A percentile compares a stretch with the other conserved stretches of the same genome.
These are phyloP conservation scores for Selaginella tamariscina DNA, from an alignment of 75 land plant species.

Conservation along the genomic window DNA sequence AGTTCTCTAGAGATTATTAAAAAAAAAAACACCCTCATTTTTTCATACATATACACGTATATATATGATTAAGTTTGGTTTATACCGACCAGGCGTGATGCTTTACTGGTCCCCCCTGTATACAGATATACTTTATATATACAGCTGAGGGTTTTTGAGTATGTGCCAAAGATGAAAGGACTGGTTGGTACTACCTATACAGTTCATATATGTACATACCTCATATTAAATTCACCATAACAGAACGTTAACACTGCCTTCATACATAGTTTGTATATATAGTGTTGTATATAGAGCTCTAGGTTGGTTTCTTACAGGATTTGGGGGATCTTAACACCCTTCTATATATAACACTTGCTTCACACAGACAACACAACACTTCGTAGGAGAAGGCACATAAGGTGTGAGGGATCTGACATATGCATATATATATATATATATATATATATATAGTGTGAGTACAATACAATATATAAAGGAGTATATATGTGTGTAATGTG, in stretches of 20 bases:
- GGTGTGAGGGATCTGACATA: slow-evolving; percentile 1
- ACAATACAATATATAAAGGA: too few relatives aligned
- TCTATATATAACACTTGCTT: not conserved
- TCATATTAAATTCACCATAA: too few relatives aligned
- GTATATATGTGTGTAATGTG: too few relatives aligned
- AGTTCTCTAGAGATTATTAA: not conserved
- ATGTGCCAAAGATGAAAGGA: not conserved
- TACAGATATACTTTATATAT: not conserved
- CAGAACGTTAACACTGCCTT: too few relatives aligned
- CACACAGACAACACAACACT: not conserved
- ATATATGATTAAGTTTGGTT: not conserved
- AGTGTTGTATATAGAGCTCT: not conserved
- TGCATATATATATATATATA: too few relatives aligned
- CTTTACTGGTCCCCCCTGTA: not conserved
- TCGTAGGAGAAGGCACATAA: not conserved
- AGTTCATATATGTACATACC: too few relatives aligned
- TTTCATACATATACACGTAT: too few relatives aligned
- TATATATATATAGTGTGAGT: too few relatives aligned
- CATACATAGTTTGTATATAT: not conserved
- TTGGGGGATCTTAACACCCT: not conserved
- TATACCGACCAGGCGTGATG: not conserved
- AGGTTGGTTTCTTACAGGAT: not conserved
- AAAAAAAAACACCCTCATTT: not conserved
- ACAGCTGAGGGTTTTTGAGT: not conserved
- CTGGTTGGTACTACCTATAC: too few relatives aligned